Conservation (phyloP, 78 protist genomes). For the Monosiga brevicollis region DNA sequence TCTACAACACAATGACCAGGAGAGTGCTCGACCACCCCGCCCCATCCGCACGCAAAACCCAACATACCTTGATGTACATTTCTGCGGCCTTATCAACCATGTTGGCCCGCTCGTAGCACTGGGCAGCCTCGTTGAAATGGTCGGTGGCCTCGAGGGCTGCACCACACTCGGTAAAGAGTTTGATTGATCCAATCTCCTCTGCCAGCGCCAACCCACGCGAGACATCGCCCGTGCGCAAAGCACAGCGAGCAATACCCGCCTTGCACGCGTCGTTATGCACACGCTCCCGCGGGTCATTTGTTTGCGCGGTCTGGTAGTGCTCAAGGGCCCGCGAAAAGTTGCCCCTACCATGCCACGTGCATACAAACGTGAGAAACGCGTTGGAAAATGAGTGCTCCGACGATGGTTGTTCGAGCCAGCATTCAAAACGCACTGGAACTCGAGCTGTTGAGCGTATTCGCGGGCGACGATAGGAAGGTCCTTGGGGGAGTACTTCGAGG, state of each 20-base stretch:
- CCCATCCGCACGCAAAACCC: no score
- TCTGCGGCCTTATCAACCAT: constrained; percentile 44
- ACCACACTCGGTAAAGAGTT: constrained; percentile 45
- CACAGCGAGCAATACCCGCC: no score
- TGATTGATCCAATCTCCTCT: background rate
- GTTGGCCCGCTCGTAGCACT: constrained; percentile 34
- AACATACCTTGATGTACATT: constrained; percentile 48
- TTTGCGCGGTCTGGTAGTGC: no score
- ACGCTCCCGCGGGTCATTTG: no score
- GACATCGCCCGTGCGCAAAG: no score
- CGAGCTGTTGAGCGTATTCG: constrained; percentile 65
- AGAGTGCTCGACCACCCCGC: no score
- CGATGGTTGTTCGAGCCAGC: constrained; percentile 10
- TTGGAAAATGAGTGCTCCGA: constrained; percentile 23
- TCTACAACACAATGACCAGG: no score
- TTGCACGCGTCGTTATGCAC: no score
- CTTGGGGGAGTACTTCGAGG: constrained; percentile 35
- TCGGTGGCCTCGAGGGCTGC: constrained; percentile 36
- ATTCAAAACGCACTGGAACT: constrained; percentile 38
- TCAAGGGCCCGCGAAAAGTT: no score
- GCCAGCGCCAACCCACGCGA: background rate
- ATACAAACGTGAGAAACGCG: constrained; percentile 1
- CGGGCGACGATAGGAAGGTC: constrained; percentile 34
- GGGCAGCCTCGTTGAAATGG: constrained; percentile 60
- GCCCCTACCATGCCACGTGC: no score